Evolutionary conservation across 2,329 filamentous ascomycete species (phyloP).

Genomic region (Curvularia sp.): DNA sequence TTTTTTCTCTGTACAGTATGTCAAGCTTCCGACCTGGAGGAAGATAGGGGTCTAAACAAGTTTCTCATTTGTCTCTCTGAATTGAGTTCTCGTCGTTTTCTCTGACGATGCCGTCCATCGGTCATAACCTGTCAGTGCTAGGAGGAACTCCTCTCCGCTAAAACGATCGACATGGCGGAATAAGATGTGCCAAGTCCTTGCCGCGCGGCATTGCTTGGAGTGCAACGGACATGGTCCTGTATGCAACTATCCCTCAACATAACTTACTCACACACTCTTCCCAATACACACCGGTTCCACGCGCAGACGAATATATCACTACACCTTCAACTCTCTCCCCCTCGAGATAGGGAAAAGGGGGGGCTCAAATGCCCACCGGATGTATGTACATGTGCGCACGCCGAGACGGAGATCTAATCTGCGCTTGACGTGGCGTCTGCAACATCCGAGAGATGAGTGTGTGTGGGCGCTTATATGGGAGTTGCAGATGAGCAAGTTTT

Average conservation of each 20-base stretch:
- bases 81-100: background rate
- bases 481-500: background rate
- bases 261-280: background rate
- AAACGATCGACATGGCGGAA: conserved; percentile 17
- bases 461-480: background rate
- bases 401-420: background rate
- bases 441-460: background rate
- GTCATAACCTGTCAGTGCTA: too few species aligned
- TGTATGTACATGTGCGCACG: too few species aligned
- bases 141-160: background rate
- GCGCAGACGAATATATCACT: too few species aligned
- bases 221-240: background rate
- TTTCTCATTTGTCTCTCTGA: background rate
- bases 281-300: background rate
- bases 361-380: too few species aligned
- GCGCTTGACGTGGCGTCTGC: background rate
- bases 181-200: conserved; percentile 14
- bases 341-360: too few species aligned
- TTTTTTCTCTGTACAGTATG: background rate
- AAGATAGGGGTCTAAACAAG: conserved; percentile 5
- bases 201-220: conserved; percentile 11
- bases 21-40: background rate
- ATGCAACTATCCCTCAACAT: background rate
- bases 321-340: too few species aligned
- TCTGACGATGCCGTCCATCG: too few species aligned